These are phyloP conservation scores for Tetrapisispora phaffii DNA, from an alignment of 805 yeast genomes.

Conservation along the genomic window DNA sequence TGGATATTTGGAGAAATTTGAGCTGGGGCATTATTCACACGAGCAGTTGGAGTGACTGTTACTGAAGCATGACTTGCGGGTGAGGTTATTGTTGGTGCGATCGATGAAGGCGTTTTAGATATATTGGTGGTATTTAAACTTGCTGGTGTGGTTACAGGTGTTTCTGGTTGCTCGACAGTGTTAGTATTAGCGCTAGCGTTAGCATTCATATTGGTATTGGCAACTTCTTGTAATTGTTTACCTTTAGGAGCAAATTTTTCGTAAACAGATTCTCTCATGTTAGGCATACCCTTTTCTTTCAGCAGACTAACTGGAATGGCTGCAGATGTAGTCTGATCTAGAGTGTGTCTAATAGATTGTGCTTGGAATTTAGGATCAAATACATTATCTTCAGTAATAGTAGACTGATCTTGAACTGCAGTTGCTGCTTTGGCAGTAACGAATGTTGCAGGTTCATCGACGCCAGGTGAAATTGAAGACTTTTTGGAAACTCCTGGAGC, in stretches of 20 bases:
- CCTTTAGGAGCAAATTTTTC: conserved; percentile 28
- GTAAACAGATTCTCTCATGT: conserved; percentile 17
- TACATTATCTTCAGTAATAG: conserved; percentile 32
- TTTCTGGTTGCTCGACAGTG: background rate
- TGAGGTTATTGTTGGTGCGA: background rate
- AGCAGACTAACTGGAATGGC: conserved; percentile 35
- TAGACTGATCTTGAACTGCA: conserved; percentile 38
- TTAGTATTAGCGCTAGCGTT: background rate
- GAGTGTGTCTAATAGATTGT: conserved; percentile 46
- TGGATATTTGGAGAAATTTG: background rate
- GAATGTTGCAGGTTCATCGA: conserved; percentile 30
- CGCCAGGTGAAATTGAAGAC: background rate
- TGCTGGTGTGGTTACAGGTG: background rate
- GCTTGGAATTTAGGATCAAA: conserved; percentile 50
- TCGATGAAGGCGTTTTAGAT: background rate
- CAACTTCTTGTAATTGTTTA: conserved; percentile 9
- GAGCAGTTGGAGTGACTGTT: background rate
- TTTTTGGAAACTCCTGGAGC: background rate
- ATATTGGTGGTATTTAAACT: background rate
- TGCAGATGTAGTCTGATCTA: conserved; percentile 59
- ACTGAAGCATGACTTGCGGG: background rate
- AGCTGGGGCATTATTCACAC: background rate
- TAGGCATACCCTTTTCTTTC: conserved; percentile 18
- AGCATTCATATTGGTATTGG: background rate
- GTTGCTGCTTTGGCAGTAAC: conserved; percentile 60